Evolutionary conservation across 208 protist species (phyloP), one percentile per base, ranked within the genome.

Genomic region (Trypanosoma cruzi): DNA sequence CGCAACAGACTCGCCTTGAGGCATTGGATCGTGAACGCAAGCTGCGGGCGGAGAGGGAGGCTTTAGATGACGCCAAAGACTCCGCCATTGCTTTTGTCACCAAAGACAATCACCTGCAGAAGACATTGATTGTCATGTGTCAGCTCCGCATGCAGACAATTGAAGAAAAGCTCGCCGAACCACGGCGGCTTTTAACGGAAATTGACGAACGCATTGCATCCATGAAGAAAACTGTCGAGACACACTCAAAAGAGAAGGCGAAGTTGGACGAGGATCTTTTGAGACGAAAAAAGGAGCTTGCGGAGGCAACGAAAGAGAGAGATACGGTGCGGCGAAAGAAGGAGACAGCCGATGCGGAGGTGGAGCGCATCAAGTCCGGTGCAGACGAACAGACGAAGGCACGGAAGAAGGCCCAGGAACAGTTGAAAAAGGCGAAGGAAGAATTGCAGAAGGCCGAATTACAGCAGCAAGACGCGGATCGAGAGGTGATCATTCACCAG

Each of bases 11-110:
- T 48, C 86, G 97, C 11, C 82, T 97, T 0, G 89, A 98, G 50
- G 89, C 97, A 52, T 78, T 98, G 2, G 97, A 98, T 71, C 77
- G 84, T 26, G 78, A 99, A 50, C 94, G 98, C n/a, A 84, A 95
- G 5, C 82, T 95, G 16, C 95, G 97, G 67, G 94, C 97, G 42
- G 99, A 99, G 60, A 86, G 93, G 20, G 93, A 98, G 49, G 84
- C 86, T 7, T 80, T 98, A n/a, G 88, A 98, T 71, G 96, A 83
- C 46, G 86, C 96, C 32, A 99, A 98, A 79, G 81, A 89, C 66
- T 97, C 98, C 42, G 97, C 98, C 11, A 80, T 98, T 55, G 90
- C 81, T 42, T 99, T 98, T 69, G 76, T 99, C 4, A 89, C 75
- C 14, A 95, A 98, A 58, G 95, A 98, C 73, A 92, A 95, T 54